Percentiles rank a stretch among this genome's conserved stretches.
Conservation (phyloP, 805 yeast species). For the fission yeast (Schizosaccharomyces pombe) region DNA sequence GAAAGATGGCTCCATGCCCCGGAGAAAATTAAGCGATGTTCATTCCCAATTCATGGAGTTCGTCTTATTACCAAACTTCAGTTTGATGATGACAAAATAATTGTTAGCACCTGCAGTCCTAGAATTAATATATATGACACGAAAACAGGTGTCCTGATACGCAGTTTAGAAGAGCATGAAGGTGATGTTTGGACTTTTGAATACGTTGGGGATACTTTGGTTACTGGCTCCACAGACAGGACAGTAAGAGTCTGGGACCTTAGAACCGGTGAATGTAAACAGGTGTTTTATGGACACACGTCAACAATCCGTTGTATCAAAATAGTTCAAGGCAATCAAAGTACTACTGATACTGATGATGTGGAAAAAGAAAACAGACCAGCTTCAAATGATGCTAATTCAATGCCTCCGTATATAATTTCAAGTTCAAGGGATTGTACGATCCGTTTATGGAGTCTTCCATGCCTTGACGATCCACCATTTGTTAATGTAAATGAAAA, state of each 20-base stretch:
- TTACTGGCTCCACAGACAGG: conserved; percentile 88
- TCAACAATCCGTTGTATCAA: conserved; percentile 73
- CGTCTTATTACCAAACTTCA: conserved; percentile 84
- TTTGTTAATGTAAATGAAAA: not conserved
- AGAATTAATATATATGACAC: conserved; percentile 65
- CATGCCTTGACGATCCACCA: not conserved
- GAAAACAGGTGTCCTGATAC: conserved; percentile 37
- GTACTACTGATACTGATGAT: conserved; percentile 18
- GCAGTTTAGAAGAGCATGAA: conserved; percentile 90
- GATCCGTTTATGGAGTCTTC: conserved; percentile 66
- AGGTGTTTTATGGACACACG: conserved; percentile 73
- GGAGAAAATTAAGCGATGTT: conserved; percentile 41
- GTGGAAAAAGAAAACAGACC: conserved; percentile 48
- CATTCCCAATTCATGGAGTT: conserved; percentile 29
- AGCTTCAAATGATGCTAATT: not conserved
- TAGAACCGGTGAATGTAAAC: conserved; percentile 59
- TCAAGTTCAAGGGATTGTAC: conserved; percentile 85
- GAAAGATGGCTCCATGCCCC: conserved; percentile 61
- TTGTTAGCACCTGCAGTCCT: conserved; percentile 80
- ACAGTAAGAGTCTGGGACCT: conserved; percentile 94
- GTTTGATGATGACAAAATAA: conserved; percentile 71
- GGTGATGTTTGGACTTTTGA: conserved; percentile 96
- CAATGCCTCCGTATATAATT: conserved; percentile 35
- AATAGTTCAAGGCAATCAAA: conserved; percentile 18
- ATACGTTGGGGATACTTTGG: conserved; percentile 73